A percentile compares a stretch with the other conserved stretches of the same genome.
Conservation (phyloP, 2,329 filamentous ascomycete species). For the Camptophora hylomeconis region DNA sequence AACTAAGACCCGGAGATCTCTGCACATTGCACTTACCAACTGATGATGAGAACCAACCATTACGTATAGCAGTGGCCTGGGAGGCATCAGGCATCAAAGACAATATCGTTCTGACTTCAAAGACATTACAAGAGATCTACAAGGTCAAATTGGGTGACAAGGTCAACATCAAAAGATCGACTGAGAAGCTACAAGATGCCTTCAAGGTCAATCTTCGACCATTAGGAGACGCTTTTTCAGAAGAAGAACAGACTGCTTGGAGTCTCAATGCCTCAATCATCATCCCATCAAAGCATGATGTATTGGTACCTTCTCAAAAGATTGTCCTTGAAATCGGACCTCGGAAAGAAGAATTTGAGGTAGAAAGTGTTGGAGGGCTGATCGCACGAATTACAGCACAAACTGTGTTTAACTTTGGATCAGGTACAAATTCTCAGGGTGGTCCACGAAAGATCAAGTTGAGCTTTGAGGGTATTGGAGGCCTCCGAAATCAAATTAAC, state of each 20-base stretch:
- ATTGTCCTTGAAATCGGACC: constrained; percentile 8
- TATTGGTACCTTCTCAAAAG: constrained; percentile 16
- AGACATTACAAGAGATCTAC: constrained; percentile 58
- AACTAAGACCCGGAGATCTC: constrained; percentile 44
- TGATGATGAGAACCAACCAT: constrained; percentile 1
- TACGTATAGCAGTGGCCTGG: constrained; percentile 59
- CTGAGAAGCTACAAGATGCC: constrained; percentile 39
- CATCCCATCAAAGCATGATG: constrained; percentile 25
- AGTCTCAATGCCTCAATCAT: constrained; percentile 40
- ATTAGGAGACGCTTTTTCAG: constrained; percentile 4
- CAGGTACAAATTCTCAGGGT: too few species aligned
- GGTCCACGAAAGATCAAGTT: too few species aligned
- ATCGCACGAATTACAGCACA: constrained; percentile 9
- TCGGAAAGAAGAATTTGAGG: constrained; percentile 21
- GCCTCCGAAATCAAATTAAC: constrained; percentile 8
- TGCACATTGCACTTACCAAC: constrained; percentile 33
- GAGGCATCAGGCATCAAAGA: constrained; percentile 48
- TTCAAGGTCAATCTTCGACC: constrained; percentile 43
- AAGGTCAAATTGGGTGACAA: constrained; percentile 60
- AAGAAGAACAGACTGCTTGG: constrained; percentile 31
- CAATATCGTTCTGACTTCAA: constrained; percentile 58
- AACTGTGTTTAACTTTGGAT: too few species aligned
- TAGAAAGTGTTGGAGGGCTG: constrained; percentile 8
- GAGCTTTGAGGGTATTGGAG: constrained; percentile 9
- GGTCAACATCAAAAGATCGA: constrained; percentile 46